These are phyloP conservation scores for Colletotrichum magnum DNA, from an alignment of 2,329 filamentous ascomycete genomes.

Conservation along the genomic window DNA sequence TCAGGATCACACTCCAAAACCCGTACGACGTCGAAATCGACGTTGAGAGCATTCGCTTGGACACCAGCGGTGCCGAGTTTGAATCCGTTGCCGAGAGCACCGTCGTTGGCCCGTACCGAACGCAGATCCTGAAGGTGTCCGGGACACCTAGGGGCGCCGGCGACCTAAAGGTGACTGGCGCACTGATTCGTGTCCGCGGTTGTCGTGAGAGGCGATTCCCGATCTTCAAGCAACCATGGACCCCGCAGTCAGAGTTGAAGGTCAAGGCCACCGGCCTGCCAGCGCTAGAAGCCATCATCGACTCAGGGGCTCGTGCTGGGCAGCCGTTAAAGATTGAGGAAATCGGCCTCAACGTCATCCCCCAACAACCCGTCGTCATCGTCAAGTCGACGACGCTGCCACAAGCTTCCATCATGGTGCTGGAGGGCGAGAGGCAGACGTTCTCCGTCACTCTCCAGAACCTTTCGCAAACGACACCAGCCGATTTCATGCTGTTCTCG, in stretches of 20 bases:
- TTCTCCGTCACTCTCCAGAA: constrained; percentile 89
- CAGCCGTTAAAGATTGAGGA: constrained; percentile 62
- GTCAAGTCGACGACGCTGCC: constrained; percentile 83
- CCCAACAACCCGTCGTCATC: constrained; percentile 81
- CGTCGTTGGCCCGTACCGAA: constrained; percentile 83
- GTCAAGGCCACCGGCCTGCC: constrained; percentile 81
- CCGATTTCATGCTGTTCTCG: constrained; percentile 88
- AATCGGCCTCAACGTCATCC: constrained; percentile 81
- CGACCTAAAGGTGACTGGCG: constrained; percentile 81
- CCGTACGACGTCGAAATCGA: constrained; percentile 94
- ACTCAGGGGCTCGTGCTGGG: constrained; percentile 54
- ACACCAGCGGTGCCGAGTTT: constrained; percentile 81
- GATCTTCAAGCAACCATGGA: constrained; percentile 85
- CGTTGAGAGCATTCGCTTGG: constrained; percentile 84
- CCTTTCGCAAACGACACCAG: constrained; percentile 76
- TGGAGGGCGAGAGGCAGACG: constrained; percentile 86
- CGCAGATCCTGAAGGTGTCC: constrained; percentile 81
- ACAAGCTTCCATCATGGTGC: constrained; percentile 90
- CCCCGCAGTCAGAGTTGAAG: constrained; percentile 77
- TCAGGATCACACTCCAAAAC: constrained; percentile 90
- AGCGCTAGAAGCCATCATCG: constrained; percentile 65
- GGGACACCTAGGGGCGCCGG: constrained; percentile 79
- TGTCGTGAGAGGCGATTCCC: constrained; percentile 88
- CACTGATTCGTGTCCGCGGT: constrained; percentile 82
- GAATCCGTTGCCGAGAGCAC: constrained; percentile 75